Percentiles rank a stretch among this genome's conserved stretches.
These are phyloP conservation scores for Lasiodiplodia hormozganensis DNA, from an alignment of 2,329 filamentous ascomycete genomes.

Conservation along the genomic window DNA sequence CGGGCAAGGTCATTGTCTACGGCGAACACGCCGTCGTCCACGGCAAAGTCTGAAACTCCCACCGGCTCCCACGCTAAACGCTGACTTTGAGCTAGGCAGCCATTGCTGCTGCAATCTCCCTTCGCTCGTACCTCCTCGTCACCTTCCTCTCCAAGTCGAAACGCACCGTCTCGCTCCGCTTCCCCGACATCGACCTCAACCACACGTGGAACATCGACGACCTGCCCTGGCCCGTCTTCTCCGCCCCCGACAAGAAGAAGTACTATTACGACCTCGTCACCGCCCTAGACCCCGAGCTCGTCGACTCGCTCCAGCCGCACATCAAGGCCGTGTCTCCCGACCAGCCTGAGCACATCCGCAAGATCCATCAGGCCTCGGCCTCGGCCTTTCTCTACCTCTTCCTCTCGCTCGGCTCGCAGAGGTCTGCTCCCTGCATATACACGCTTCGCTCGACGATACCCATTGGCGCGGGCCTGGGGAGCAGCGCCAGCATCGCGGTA, in stretches of 20 bases:
- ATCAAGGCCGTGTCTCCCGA: slow-evolving; percentile 73
- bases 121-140: slow-evolving; percentile 95
- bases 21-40: slow-evolving; percentile 98
- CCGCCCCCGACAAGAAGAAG: slow-evolving; percentile 84
- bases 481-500: slow-evolving; percentile 92
- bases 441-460: slow-evolving; percentile 93
- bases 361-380: slow-evolving; percentile 83
- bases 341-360: slow-evolving; percentile 73
- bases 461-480: slow-evolving; percentile 88
- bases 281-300: slow-evolving; percentile 79
- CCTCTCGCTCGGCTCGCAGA: slow-evolving; percentile 80
- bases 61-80: not conserved
- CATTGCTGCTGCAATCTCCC: slow-evolving; percentile 91
- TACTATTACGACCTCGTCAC: slow-evolving; percentile 88
- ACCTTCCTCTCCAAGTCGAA: slow-evolving; percentile 92
- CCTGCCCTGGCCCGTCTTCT: slow-evolving; percentile 85
- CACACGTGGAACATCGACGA: slow-evolving; percentile 96
- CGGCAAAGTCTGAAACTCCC: slow-evolving; percentile 71
- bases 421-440: slow-evolving; percentile 83
- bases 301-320: slow-evolving; percentile 81
- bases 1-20: slow-evolving; percentile 97
- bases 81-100: slow-evolving; percentile 67
- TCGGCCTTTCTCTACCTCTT: slow-evolving; percentile 92
- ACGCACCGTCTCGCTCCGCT: slow-evolving; percentile 84
- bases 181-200: slow-evolving; percentile 86